Percentiles rank a stretch among this genome's conserved stretches.
Conservation (phyloP, 2,329 filamentous ascomycete genomes). For the Sphaerulina vaccinii region DNA sequence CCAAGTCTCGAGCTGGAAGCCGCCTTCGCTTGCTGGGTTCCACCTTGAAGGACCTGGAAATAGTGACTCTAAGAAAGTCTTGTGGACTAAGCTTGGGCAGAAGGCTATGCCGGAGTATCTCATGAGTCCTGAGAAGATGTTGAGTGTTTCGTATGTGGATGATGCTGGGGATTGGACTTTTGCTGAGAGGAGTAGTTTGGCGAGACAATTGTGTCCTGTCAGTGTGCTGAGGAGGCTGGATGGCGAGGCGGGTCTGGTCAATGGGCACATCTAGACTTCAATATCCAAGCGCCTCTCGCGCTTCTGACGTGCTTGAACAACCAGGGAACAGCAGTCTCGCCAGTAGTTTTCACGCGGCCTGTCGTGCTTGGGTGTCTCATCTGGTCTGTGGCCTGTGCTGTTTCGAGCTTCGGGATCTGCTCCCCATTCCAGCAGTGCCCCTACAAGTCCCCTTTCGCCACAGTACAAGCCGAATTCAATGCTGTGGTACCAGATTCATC, state of each 20-base stretch:
- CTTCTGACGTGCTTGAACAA: too few species aligned
- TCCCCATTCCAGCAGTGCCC: too few species aligned
- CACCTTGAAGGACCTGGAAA: background rate
- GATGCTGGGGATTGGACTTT: background rate
- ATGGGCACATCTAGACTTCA: too few species aligned
- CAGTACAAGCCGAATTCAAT: too few species aligned
- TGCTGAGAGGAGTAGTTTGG: background rate
- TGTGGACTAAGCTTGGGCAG: background rate
- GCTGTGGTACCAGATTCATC: too few species aligned
- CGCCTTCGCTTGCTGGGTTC: slow-evolving; percentile 7
- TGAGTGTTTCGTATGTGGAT: background rate
- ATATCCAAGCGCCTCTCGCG: too few species aligned
- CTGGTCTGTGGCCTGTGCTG: too few species aligned
- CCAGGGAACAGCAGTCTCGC: too few species aligned
- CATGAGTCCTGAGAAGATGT: background rate
- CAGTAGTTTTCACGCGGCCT: too few species aligned
- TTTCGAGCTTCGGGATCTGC: too few species aligned
- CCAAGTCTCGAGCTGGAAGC: slow-evolving; percentile 9
- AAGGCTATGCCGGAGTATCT: background rate
- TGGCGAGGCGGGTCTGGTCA: background rate
- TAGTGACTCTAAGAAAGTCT: background rate
- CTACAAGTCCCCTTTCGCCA: too few species aligned
- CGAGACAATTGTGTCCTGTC: background rate
- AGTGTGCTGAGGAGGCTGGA: background rate
- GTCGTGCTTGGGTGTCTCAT: too few species aligned